These are phyloP conservation scores for Blastomyces parvus DNA, from an alignment of 2,329 filamentous ascomycete genomes.

Conservation along the genomic window DNA sequence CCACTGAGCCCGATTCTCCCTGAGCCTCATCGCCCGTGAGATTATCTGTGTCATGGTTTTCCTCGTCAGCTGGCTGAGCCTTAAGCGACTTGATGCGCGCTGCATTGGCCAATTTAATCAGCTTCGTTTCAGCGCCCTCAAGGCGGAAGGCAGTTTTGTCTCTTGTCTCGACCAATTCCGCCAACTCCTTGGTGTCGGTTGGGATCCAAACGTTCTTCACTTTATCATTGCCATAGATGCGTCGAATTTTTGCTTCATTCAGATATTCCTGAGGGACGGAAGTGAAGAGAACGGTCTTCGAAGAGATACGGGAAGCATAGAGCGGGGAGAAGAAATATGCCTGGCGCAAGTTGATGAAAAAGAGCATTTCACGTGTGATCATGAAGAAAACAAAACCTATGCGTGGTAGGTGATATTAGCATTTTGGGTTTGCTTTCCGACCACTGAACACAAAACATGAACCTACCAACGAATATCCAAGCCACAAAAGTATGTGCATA, in stretches of 20 bases:
- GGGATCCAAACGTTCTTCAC: slow-evolving; percentile 80
- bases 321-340: slow-evolving; percentile 80
- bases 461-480: slow-evolving; percentile 64
- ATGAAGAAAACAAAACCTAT: slow-evolving; percentile 72
- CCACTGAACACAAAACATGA: background rate
- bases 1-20: slow-evolving; percentile 50
- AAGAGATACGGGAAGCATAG: slow-evolving; percentile 77
- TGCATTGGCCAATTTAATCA: slow-evolving; percentile 70
- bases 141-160: slow-evolving; percentile 71
- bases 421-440: background rate
- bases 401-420: background rate
- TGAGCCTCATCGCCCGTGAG: slow-evolving; percentile 46
- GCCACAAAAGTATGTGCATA: slow-evolving; percentile 74
- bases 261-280: slow-evolving; percentile 73
- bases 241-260: slow-evolving; percentile 63
- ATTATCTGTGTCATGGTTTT: slow-evolving; percentile 13
- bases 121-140: slow-evolving; percentile 75
- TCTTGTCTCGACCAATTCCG: slow-evolving; percentile 71
- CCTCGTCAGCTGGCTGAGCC: slow-evolving; percentile 41
- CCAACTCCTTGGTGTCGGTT: slow-evolving; percentile 64
- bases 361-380: slow-evolving; percentile 78
- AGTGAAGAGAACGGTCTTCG: slow-evolving; percentile 80
- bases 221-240: slow-evolving; percentile 66
- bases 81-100: slow-evolving; percentile 59
- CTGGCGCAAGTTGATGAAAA: slow-evolving; percentile 85